Base-by-base conservation (phyloP, 306 rosid species). In the Begonia fuchsioides region DNA sequence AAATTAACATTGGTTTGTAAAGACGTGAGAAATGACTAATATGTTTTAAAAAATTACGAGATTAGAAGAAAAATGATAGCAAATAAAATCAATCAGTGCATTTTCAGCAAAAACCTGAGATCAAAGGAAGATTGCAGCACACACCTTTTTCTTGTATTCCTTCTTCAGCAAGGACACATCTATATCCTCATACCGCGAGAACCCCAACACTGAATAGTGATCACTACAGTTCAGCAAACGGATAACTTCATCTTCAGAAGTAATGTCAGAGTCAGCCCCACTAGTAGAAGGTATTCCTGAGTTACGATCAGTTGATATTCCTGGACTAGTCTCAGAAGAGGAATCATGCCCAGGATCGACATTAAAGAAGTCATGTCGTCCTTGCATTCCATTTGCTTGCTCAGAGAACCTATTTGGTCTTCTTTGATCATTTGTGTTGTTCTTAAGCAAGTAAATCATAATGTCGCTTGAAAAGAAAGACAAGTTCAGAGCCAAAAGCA, bases 71-170 rank as follows among this genome's bases (percentile, higher is more conserved):
- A 2, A 19, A 19, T 19, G 26, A 19, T 2, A 19, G 26, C 2
- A 19, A 19, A 19, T 19, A 4, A 19, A 19, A 19, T 4, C 26
- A 19, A 19, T 19, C 26, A 19, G 26, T 19, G 4, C 26, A 19
- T 19, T 19, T 19, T 26, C 35, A 26, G 35, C 8, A 26, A 4
- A 26, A 26, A 26, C 35, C 35, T 26, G 35, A 4, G 35, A 26
- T 1, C 35, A 26, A 26, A 26, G 54, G 52, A 53, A 63, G 56
- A 62, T 56, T 39, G 68, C 18, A 35, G 38, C 50, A 61, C 41
- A 48, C 56, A 85, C 96, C 96, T 92, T 92, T 68, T 77, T 92
- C 73, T 74, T 92, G 58, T 92, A 92, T 68, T 85, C 98, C 67
- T 90, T 78, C 72, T 82, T 92, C 72, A 92, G 75, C 51, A 77